These are phyloP conservation scores for Aquilaria sinensis DNA, from an alignment of 345 rosid genomes.

Conservation along the genomic window DNA sequence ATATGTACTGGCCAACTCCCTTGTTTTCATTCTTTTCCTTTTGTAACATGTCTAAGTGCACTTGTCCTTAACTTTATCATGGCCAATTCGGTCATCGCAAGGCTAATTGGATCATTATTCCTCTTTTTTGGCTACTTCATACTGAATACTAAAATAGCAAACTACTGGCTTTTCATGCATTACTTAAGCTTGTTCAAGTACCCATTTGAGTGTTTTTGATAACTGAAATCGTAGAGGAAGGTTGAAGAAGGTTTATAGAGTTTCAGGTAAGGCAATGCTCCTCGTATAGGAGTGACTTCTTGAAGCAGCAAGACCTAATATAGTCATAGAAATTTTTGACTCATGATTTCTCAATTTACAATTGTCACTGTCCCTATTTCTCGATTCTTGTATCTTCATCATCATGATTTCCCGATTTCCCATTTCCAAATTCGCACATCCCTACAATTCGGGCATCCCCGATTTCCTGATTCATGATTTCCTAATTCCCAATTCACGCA, in stretches of 20 bases:
- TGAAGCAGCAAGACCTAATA: slow-evolving; percentile 47
- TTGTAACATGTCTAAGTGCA: slow-evolving; percentile 88
- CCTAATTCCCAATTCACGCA: no score
- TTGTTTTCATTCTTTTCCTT: slow-evolving; percentile 70
- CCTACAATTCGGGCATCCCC: no score
- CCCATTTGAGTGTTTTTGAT: slow-evolving; percentile 80
- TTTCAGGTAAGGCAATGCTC: slow-evolving; percentile 28
- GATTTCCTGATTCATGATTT: no score
- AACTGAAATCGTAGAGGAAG: slow-evolving; percentile 65
- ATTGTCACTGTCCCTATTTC: no score
- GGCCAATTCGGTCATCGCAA: slow-evolving; percentile 88
- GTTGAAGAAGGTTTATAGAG: slow-evolving; percentile 30
- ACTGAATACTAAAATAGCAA: slow-evolving; percentile 54
- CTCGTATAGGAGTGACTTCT: slow-evolving; percentile 40
- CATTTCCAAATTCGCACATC: no score
- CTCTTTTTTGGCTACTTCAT: slow-evolving; percentile 88
- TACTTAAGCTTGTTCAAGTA: slow-evolving; percentile 76
- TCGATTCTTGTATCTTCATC: no score
- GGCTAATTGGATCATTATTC: slow-evolving; percentile 91
- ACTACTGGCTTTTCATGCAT: slow-evolving; percentile 86
- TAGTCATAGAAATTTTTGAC: slow-evolving; percentile 42
- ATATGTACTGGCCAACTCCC: slow-evolving; percentile 61
- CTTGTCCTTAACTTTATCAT: slow-evolving; percentile 90
- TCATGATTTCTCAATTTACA: no score
- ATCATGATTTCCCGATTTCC: no score